Base-by-base conservation (phyloP, 805 yeast genomes). In the Isabelozyma rhagii region DNA sequence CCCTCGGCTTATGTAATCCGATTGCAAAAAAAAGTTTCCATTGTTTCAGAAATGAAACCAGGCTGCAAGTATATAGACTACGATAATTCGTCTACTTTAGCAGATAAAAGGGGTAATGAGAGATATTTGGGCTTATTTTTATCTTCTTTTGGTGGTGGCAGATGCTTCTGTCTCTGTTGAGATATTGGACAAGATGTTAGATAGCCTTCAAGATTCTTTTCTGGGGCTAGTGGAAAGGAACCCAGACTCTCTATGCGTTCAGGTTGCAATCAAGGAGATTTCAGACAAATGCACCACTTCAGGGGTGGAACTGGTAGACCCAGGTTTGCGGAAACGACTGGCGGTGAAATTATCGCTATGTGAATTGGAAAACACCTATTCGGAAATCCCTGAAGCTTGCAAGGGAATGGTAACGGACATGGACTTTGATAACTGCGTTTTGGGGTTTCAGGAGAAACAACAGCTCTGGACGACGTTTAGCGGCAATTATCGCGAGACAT, bases 401-500 rank as follows among this genome's bases (percentile, higher is more conserved):
- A 49, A 49, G 29, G 45, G 60, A 4, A 48, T 58, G 4, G 54
- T 28, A 7, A 27, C n/a, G 1, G 44, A 43, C 3, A 40, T 28
- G 2, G 58, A 64, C 36, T 55, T 63, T 43, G 62, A 62, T 17
- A 53, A 50, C 1, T 82, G 86, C 51, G 66, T 81, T 29, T 46
- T 54, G 3, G 63, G 68, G 2, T 52, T 81, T 39, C 79, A 80
- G 48, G 56, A 56, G 18, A 65, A 71, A 3, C 71, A 82, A 0
- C 87, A 84, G 55, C 81, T 85, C 77, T 86, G 93, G 93, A 84
- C 91, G 0, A 82, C 85, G 0, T 85, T 78, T 58, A 83, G 83
- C 53, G 89, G 89, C 0, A 79, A 84, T 57, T 84, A 80, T 60
- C 73, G 83, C 43, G 74, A 78, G 31, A 66, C 85, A 3, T 70